Percentiles rank a stretch among this genome's conserved stretches.
phyloP scores from a whole-genome alignment of 495 filamentous ascomycete species.

The Aspergillus cavernicola region DNA sequence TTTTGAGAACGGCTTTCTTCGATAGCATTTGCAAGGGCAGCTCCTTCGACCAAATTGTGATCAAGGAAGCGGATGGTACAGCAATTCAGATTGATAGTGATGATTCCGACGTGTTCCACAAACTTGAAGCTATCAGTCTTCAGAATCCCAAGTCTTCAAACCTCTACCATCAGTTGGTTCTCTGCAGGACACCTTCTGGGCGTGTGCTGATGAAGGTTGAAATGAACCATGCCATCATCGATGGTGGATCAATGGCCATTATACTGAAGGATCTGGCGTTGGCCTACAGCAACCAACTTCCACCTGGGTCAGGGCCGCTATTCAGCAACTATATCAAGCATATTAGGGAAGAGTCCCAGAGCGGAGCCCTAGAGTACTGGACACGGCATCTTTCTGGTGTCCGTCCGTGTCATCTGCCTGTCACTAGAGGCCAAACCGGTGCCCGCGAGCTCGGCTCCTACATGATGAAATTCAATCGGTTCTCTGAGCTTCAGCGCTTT shows the following conservation, averaged over 20 bases:
- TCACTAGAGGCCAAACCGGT: not conserved
- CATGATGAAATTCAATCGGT: conserved; percentile 22
- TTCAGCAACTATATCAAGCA: conserved; percentile 57
- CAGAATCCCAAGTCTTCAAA: conserved; percentile 30
- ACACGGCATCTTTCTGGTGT: conserved; percentile 37
- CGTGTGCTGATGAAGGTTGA: conserved; percentile 49
- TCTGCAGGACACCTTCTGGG: conserved; percentile 37
- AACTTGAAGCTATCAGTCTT: conserved; percentile 35
- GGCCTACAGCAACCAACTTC: conserved; percentile 42
- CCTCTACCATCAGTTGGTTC: conserved; percentile 47
- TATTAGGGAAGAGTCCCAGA: conserved; percentile 31
- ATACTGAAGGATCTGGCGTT: conserved; percentile 39
- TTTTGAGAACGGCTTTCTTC: conserved; percentile 53
- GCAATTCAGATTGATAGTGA: conserved; percentile 39
- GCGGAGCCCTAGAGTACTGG: conserved; percentile 46
- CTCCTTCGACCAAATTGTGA: conserved; percentile 52
- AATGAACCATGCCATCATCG: conserved; percentile 54
- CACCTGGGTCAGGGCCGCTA: conserved; percentile 39
- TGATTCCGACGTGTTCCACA: conserved; percentile 31
- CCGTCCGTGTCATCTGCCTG: conserved; percentile 41
- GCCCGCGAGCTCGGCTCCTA: conserved; percentile 21
- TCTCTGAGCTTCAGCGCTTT: conserved; percentile 40
- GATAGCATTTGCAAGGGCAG: conserved; percentile 49
- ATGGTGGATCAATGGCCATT: conserved; percentile 41
- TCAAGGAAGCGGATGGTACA: conserved; percentile 37